Conservation (phyloP, 176 grass and related monocot species). For the Hsuehochloa calcarea region DNA sequence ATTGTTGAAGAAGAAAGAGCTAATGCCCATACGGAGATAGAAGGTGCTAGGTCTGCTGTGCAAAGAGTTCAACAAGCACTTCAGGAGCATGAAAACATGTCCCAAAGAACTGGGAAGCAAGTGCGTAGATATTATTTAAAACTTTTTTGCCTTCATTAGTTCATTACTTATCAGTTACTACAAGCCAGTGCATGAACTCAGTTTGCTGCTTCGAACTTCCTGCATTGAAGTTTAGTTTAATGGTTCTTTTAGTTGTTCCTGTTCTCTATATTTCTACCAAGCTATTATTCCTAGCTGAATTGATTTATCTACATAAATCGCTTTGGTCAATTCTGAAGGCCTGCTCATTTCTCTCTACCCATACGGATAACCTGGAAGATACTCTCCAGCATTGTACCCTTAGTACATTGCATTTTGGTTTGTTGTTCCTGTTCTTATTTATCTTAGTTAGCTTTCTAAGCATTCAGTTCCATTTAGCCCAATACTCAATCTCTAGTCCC, state of each 20-base stretch:
- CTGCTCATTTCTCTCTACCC: neutral
- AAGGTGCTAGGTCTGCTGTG: constrained; percentile 58
- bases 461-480: neutral
- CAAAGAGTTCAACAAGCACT: constrained; percentile 81
- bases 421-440: neutral
- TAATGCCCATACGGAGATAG: constrained; percentile 69
- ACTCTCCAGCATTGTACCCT: neutral
- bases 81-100: constrained; percentile 66
- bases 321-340: constrained; percentile 5
- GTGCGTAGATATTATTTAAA: constrained; percentile 27
- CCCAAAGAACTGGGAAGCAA: constrained; percentile 56
- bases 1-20: constrained; percentile 88
- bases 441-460: constrained; percentile 3
- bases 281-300: neutral
- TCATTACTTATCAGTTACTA: constrained; percentile 25
- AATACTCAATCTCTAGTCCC: neutral
- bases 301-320: neutral
- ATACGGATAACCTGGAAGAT: constrained; percentile 1
- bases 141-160: neutral
- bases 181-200: neutral
- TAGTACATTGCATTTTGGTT: neutral
- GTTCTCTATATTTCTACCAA: neutral
- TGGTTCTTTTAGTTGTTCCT: neutral
- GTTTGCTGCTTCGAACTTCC: constrained; percentile 1
- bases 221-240: neutral